phyloP scores from a whole-genome alignment of 1,284 basidiomycete genomes.

The Ganoderma lingzhi region DNA sequence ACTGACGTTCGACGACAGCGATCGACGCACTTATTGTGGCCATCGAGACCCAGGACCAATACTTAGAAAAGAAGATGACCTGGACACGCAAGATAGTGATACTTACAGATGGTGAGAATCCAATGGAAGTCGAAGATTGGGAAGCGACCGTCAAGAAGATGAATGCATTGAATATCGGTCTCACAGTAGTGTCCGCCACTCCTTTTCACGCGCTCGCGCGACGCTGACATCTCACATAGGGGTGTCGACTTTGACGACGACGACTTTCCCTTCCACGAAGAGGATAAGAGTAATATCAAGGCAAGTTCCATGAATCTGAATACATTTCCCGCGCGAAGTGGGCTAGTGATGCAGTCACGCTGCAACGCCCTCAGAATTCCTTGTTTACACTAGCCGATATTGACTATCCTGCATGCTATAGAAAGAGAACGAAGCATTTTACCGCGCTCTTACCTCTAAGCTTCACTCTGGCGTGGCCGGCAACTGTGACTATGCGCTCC shows the following conservation, averaged over 20 bases:
- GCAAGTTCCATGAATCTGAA: constrained; percentile 45
- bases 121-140: constrained; percentile 77
- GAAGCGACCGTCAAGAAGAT: constrained; percentile 78
- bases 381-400: not conserved
- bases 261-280: constrained; percentile 67
- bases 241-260: constrained; percentile 90
- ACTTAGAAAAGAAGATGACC: constrained; percentile 69
- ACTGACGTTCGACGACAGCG: constrained; percentile 54
- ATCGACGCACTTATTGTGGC: constrained; percentile 89
- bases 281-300: constrained; percentile 76
- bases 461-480: constrained; percentile 66
- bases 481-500: constrained; percentile 75
- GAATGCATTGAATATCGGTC: constrained; percentile 60
- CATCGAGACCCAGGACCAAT: constrained; percentile 76
- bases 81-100: constrained; percentile 87
- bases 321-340: not conserved
- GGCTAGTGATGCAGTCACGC: not conserved
- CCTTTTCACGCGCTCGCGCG: not conserved
- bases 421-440: constrained; percentile 85
- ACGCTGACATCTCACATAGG: constrained; percentile 46
- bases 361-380: not conserved
- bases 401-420: constrained; percentile 41
- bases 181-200: constrained; percentile 71
- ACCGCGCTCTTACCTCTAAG: constrained; percentile 56
- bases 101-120: constrained; percentile 83